phyloP scores from a whole-genome alignment of 305 asterid genomes.

The Rubia balearica region DNA sequence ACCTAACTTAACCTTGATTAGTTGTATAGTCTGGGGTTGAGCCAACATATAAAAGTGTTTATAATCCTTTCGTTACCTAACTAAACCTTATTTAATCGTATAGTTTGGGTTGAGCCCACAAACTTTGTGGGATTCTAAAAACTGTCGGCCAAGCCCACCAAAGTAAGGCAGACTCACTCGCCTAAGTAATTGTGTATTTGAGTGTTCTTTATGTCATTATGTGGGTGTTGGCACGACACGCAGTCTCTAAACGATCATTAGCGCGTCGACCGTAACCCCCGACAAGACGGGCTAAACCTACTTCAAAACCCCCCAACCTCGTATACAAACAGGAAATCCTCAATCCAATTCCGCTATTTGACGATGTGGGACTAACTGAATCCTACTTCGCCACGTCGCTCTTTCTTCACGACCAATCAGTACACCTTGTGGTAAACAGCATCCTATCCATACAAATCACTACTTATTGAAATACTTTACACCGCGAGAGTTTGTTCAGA shows the following conservation, averaged over 20 bases:
- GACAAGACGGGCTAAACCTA: too few relatives aligned
- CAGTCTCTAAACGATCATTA: conserved; percentile 61
- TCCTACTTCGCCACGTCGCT: conserved; percentile 20
- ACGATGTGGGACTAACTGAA: conserved; percentile 22
- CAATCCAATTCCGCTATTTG: too few relatives aligned
- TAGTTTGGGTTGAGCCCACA: conserved; percentile 21
- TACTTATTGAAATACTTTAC: not conserved
- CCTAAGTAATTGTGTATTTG: conserved; percentile 42
- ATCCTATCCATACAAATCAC: not conserved
- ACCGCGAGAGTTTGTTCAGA: not conserved
- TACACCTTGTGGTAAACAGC: conserved; percentile 12
- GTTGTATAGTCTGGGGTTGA: too few relatives aligned
- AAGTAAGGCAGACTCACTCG: conserved; percentile 58
- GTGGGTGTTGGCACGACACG: conserved; percentile 81
- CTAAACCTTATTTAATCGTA: too few relatives aligned
- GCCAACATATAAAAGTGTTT: too few relatives aligned
- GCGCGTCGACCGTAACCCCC: too few relatives aligned
- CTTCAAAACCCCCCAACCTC: too few relatives aligned
- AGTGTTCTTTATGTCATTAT: too few relatives aligned
- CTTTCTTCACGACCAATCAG: conserved; percentile 7
- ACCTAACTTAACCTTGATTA: too few relatives aligned
- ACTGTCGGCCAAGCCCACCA: conserved; percentile 64
- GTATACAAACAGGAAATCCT: not conserved
- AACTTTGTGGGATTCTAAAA: conserved; percentile 49
- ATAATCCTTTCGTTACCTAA: too few relatives aligned